These are phyloP conservation scores for Gracilaria vermiculophylla DNA, from an alignment of 23 red algal species.

Conservation along the genomic window DNA sequence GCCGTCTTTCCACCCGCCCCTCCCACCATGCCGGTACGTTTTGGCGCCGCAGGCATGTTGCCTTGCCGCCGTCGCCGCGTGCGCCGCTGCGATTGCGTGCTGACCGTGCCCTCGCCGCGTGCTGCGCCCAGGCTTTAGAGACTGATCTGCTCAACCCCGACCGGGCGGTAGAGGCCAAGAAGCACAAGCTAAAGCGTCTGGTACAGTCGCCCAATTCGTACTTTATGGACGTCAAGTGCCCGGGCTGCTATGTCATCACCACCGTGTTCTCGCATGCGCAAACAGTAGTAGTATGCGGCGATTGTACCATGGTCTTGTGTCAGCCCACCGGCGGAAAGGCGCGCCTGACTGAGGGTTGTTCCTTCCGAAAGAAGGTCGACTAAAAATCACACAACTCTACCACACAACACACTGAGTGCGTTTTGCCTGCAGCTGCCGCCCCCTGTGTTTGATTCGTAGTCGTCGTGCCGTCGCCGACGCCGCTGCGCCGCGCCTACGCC, in stretches of 20 bases:
- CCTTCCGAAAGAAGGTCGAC: conserved; percentile 95
- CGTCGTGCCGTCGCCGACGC: too few species aligned
- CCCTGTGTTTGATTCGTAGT: too few species aligned
- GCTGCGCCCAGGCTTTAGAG: conserved; percentile 59
- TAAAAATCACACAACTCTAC: not conserved
- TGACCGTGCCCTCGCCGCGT: too few species aligned
- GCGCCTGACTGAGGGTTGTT: conserved; percentile 85
- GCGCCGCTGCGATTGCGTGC: too few species aligned
- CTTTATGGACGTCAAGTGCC: conserved; percentile 99
- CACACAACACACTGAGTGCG: too few species aligned
- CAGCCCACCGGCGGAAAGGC: conserved; percentile 94
- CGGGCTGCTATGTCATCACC: conserved; percentile 93
- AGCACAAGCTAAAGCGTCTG: conserved; percentile 96
- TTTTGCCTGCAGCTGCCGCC: too few species aligned
- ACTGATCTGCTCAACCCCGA: conserved; percentile 92
- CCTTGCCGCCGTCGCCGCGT: too few species aligned
- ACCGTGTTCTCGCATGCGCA: conserved; percentile 96
- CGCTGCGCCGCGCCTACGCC: too few species aligned
- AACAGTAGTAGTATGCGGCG: conserved; percentile 96
- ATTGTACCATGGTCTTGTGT: conserved; percentile 91
- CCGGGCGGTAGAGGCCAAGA: conserved; percentile 80
- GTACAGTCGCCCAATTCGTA: conserved; percentile 96
- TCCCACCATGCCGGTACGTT: not conserved
- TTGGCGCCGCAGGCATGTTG: too few species aligned
- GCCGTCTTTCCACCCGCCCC: not conserved